phyloP scores from a whole-genome alignment of 345 rosid species.

The Aquilaria yunnanensis region DNA sequence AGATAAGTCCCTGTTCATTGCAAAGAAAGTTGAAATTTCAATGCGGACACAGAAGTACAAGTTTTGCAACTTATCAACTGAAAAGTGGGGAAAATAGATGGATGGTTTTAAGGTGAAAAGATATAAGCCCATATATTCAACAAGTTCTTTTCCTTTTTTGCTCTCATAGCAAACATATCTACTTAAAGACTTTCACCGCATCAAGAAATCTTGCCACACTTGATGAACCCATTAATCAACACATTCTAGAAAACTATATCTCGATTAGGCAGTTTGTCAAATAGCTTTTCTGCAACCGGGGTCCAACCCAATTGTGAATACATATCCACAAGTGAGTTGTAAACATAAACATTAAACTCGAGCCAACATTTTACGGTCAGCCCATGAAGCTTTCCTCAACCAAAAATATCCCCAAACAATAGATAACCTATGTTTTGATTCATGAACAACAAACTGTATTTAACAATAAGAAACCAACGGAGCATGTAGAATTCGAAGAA shows the following conservation, averaged over 20 bases:
- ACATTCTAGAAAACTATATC: slow-evolving; percentile 71
- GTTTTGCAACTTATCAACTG: too few species aligned
- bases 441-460: too few species aligned
- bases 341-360: slow-evolving; percentile 44
- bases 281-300: slow-evolving; percentile 32
- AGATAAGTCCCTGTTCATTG: too few species aligned
- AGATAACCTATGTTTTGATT: too few species aligned
- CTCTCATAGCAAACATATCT: slow-evolving; percentile 13
- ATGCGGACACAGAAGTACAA: too few species aligned
- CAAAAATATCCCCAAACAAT: slow-evolving; percentile 20
- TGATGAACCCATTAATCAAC: slow-evolving; percentile 53
- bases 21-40: too few species aligned
- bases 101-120: too few species aligned
- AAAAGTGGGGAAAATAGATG: too few species aligned
- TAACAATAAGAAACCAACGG: too few species aligned
- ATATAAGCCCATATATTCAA: too few species aligned
- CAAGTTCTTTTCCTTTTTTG: too few species aligned
- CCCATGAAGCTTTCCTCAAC: slow-evolving; percentile 49
- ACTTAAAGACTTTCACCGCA: slow-evolving; percentile 36
- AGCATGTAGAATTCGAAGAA: too few species aligned
- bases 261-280: slow-evolving; percentile 62
- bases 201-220: slow-evolving; percentile 39
- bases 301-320: slow-evolving; percentile 38
- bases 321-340: slow-evolving; percentile 66
- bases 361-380: slow-evolving; percentile 51